Conservation (phyloP, 495 filamentous ascomycete species). For the Bombardia bombarda region DNA sequence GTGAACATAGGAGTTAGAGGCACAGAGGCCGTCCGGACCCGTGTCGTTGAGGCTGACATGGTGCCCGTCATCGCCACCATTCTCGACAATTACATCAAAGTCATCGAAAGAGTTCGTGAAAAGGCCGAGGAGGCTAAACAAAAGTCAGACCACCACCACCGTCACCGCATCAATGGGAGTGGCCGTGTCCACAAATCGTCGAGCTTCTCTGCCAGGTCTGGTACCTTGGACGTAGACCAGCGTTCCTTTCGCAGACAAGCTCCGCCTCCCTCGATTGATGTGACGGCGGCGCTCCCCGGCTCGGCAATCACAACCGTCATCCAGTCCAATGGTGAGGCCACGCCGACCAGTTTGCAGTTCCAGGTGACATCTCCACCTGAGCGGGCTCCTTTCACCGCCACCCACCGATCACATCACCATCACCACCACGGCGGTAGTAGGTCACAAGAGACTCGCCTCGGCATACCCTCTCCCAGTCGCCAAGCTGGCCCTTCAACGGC, state of each 20-base stretch:
- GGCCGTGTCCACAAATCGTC: slow-evolving; percentile 37
- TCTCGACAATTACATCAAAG: slow-evolving; percentile 95
- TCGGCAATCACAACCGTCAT: slow-evolving; percentile 34
- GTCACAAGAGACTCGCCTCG: slow-evolving; percentile 52
- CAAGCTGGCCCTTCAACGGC: slow-evolving; percentile 58
- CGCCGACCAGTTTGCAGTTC: slow-evolving; percentile 56
- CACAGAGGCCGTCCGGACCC: slow-evolving; percentile 83
- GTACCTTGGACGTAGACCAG: slow-evolving; percentile 33
- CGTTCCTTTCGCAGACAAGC: slow-evolving; percentile 39
- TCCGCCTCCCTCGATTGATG: slow-evolving; percentile 38
- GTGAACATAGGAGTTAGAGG: slow-evolving; percentile 97
- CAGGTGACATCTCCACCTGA: slow-evolving; percentile 68
- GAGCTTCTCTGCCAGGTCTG: slow-evolving; percentile 43
- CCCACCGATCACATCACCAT: slow-evolving; percentile 47
- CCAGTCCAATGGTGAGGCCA: slow-evolving; percentile 40
- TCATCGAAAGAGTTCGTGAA: slow-evolving; percentile 82
- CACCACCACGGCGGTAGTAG: slow-evolving; percentile 44
- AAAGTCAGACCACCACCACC: slow-evolving; percentile 34
- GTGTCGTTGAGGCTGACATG: slow-evolving; percentile 98
- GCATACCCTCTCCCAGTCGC: slow-evolving; percentile 42
- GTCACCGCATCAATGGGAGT: slow-evolving; percentile 35
- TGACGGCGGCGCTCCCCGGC: slow-evolving; percentile 37
- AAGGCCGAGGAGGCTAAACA: slow-evolving; percentile 64
- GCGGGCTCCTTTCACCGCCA: slow-evolving; percentile 54
- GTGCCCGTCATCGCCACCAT: slow-evolving; percentile 99